A percentile compares a stretch with the other conserved stretches of the same genome.
These are phyloP conservation scores for Diaporthe humulicola DNA, from an alignment of 2,329 filamentous ascomycete species.

Conservation along the genomic window DNA sequence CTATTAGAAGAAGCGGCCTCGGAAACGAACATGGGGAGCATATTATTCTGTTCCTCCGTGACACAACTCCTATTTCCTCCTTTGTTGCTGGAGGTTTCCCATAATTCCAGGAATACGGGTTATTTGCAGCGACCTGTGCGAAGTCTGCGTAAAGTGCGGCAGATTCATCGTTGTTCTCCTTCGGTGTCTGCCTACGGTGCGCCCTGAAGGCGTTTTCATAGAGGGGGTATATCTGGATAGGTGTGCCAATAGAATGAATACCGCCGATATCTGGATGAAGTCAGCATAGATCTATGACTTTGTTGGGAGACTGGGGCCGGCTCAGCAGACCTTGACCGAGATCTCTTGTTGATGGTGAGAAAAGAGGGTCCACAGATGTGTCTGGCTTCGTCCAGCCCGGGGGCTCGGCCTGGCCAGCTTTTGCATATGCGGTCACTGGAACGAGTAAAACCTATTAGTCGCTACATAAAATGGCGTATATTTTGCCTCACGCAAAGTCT, in stretches of 20 bases:
- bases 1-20: neutral
- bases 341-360: conserved; percentile 60
- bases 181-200: conserved; percentile 64
- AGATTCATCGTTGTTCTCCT: conserved; percentile 71
- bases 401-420: conserved; percentile 57
- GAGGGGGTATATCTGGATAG: conserved; percentile 76
- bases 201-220: conserved; percentile 76
- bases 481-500: neutral
- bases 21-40: conserved; percentile 71
- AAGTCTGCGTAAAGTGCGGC: conserved; percentile 72
- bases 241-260: conserved; percentile 70
- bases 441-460: neutral
- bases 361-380: conserved; percentile 31
- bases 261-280: conserved; percentile 63
- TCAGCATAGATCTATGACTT: conserved; percentile 42
- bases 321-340: conserved; percentile 58
- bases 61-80: conserved; percentile 66
- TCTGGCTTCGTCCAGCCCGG: conserved; percentile 69
- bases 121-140: conserved; percentile 65
- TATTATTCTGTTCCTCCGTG: conserved; percentile 74
- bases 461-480: too few species aligned
- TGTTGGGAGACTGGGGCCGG: conserved; percentile 56
- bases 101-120: conserved; percentile 70
- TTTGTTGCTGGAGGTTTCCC: conserved; percentile 59
- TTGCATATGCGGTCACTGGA: conserved; percentile 51